Evolutionary conservation across 345 rosid species (phyloP).

Genomic region (Citrus medica): DNA sequence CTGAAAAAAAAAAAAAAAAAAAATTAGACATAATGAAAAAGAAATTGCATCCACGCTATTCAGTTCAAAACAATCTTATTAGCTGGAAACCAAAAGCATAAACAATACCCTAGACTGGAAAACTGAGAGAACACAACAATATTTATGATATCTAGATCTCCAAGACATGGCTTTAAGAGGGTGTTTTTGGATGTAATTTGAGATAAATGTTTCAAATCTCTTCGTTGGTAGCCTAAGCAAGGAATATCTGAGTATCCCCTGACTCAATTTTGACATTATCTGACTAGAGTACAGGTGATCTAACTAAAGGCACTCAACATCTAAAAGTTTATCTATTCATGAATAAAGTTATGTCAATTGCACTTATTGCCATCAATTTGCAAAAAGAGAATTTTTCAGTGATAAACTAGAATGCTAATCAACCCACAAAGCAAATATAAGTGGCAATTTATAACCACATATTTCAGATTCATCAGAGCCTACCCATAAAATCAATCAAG

Average conservation of each 20-base stretch:
- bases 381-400: not conserved
- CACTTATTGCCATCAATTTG: not conserved
- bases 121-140: not conserved
- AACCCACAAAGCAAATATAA: not conserved
- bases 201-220: not conserved
- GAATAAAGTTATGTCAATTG: not conserved
- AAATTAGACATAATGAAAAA: constrained; percentile 4
- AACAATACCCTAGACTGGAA: not conserved
- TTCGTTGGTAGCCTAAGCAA: not conserved
- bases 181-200: not conserved
- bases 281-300: not conserved
- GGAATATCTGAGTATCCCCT: not conserved
- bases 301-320: not conserved
- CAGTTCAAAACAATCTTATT: not conserved
- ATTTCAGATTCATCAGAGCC: not conserved
- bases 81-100: not conserved
- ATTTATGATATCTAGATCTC: not conserved
- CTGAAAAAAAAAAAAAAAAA: too few relatives aligned
- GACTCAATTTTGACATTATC: not conserved
- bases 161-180: not conserved
- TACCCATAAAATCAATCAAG: constrained; percentile 7
- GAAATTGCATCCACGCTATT: not conserved
- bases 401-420: not conserved
- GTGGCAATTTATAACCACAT: not conserved
- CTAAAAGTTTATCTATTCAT: not conserved